Conservation (phyloP, 225 moss, liverwort and hornwort species). For the Straminergon stramineum region DNA sequence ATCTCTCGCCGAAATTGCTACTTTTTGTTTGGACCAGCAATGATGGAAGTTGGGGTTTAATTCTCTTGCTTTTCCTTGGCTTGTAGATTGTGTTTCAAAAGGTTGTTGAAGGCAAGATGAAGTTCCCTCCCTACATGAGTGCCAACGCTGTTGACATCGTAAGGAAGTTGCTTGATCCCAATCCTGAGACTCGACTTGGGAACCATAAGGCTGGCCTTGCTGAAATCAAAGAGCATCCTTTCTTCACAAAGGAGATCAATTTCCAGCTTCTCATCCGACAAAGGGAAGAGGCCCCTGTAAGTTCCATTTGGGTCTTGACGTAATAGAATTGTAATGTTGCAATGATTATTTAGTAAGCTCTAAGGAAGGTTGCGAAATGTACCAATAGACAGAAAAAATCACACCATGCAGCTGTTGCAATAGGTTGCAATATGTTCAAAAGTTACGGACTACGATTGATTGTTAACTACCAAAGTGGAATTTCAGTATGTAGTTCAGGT, state of each 20-base stretch:
- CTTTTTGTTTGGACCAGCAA: background rate
- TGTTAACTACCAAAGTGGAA: background rate
- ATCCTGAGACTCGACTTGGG: slow-evolving; percentile 85
- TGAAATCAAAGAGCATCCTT: slow-evolving; percentile 82
- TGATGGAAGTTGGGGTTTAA: background rate
- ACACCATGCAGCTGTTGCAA: background rate
- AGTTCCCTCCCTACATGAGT: slow-evolving; percentile 67
- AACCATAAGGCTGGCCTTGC: slow-evolving; percentile 51
- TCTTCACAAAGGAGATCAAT: slow-evolving; percentile 80
- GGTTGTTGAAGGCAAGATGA: slow-evolving; percentile 74
- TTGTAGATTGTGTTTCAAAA: slow-evolving; percentile 80
- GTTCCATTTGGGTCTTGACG: background rate
- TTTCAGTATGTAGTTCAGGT: background rate
- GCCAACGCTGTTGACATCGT: slow-evolving; percentile 62
- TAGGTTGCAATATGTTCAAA: background rate
- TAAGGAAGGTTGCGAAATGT: background rate
- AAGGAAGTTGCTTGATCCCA: slow-evolving; percentile 69
- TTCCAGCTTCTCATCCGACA: slow-evolving; percentile 82
- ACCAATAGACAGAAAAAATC: background rate
- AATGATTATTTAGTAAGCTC: background rate
- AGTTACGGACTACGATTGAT: background rate
- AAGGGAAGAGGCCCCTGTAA: slow-evolving; percentile 89
- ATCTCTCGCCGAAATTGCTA: background rate
- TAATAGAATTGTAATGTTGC: background rate
- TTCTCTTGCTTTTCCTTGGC: background rate